A percentile compares a stretch with the other conserved stretches of the same genome.
Conservation (phyloP, 176 grass and related monocot species). For the Ensete glaucum region DNA sequence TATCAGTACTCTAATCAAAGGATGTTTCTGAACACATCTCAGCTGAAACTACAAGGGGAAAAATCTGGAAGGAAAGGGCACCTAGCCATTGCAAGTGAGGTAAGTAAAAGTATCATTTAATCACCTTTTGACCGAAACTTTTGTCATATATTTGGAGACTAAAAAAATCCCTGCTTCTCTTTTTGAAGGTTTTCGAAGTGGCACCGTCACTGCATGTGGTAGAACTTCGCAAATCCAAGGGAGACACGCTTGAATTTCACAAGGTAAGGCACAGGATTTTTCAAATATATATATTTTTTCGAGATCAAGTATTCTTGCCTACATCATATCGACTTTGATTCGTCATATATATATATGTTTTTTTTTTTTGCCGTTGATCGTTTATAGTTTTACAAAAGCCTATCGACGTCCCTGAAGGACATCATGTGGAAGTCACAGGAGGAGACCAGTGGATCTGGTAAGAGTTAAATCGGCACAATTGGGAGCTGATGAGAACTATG, state of each 20-base stretch:
- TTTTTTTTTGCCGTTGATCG: not conserved
- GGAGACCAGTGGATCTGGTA: not conserved
- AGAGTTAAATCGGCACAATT: not conserved
- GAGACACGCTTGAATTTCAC: conserved; percentile 90
- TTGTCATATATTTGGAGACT: not conserved
- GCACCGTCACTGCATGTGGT: conserved; percentile 88
- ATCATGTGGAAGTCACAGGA: conserved; percentile 68
- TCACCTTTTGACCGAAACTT: too few species aligned
- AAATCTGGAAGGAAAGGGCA: conserved; percentile 95
- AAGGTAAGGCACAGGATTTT: conserved; percentile 32
- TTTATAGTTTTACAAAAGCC: conserved; percentile 68
- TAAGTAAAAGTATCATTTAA: not conserved
- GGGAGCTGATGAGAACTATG: too few species aligned
- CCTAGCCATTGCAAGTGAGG: conserved; percentile 85
- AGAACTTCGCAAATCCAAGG: conserved; percentile 78
- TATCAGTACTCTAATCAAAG: not conserved
- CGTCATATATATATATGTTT: too few species aligned
- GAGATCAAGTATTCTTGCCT: not conserved
- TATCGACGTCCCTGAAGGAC: conserved; percentile 71
- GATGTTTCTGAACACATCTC: conserved; percentile 6
- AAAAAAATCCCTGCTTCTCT: conserved; percentile 23
- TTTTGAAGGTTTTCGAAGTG: conserved; percentile 77
- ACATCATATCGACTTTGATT: not conserved
- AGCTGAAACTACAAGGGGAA: conserved; percentile 95
- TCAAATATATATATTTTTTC: not conserved